Conservation (phyloP, 1,284 basidiomycete species). For the Flammula alnicola region DNA sequence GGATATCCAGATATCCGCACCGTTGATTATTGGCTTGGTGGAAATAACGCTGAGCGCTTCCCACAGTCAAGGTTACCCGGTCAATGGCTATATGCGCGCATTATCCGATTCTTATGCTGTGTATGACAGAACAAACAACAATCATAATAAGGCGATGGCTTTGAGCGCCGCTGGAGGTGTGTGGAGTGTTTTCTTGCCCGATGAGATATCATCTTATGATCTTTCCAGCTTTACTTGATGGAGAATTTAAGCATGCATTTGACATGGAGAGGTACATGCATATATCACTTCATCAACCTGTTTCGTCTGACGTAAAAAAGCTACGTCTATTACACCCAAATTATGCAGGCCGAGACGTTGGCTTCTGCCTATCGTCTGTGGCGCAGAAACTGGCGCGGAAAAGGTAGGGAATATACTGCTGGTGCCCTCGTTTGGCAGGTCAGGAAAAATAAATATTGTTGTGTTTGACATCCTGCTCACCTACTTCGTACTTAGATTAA, state of each 20-base stretch:
- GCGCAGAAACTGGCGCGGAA: slow-evolving; percentile 77
- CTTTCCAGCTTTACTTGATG: slow-evolving; percentile 73
- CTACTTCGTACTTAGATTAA: slow-evolving; percentile 54
- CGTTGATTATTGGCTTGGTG: slow-evolving; percentile 81
- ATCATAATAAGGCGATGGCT: slow-evolving; percentile 90
- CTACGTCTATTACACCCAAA: slow-evolving; percentile 82
- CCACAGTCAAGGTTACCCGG: slow-evolving; percentile 79
- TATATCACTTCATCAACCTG: background rate
- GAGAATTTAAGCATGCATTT: slow-evolving; percentile 91
- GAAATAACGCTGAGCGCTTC: slow-evolving; percentile 71
- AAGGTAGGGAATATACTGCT: slow-evolving; percentile 70
- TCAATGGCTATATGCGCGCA: slow-evolving; percentile 21
- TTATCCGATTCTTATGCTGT: slow-evolving; percentile 1
- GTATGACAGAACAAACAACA: slow-evolving; percentile 60
- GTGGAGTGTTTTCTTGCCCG: too few species aligned
- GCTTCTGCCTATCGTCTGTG: slow-evolving; percentile 78
- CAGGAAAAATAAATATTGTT: slow-evolving; percentile 17
- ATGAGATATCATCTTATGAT: slow-evolving; percentile 8
- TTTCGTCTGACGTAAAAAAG: slow-evolving; percentile 34
- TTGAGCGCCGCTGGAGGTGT: slow-evolving; percentile 85
- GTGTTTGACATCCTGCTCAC: background rate
- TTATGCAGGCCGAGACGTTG: slow-evolving; percentile 84
- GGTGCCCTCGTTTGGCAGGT: slow-evolving; percentile 86
- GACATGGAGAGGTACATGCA: slow-evolving; percentile 75
- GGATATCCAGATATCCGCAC: slow-evolving; percentile 86